Base-by-base conservation (phyloP, 2,329 filamentous ascomycete species). In the Aspergillus ustus region DNA sequence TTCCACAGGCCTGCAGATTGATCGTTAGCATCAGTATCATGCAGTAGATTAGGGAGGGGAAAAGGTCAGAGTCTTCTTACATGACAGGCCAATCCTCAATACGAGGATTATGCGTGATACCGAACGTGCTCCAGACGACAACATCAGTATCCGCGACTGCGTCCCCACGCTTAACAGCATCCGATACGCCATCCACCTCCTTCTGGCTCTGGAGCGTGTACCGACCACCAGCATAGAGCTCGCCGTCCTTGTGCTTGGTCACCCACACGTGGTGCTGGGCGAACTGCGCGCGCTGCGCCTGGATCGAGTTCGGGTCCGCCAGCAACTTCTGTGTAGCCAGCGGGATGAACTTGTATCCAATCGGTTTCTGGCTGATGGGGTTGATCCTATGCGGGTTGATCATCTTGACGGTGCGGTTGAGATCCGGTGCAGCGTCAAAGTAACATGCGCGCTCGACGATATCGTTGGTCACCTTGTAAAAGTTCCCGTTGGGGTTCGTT, bases 241-340 rank as follows among this genome's bases (percentile, higher is more conserved):
- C 84, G 2, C 74, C 76, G 28, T 86, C 84, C 3, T 73, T 75
- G 67, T 85, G 81, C 40, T 79, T 78, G 0, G 83, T 85, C 4
- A 85, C 80, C 76, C 84, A 86, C 51, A 85, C 77, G 28, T 84
- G 81, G 64, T 85, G 83, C 60, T 84, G 82, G 1, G 81, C 82
- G 68, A 85, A 86, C 66, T 85, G 83, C 3, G 83, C 83, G 4
- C 84, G 78, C 61, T 78, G 78, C 46, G 77, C 76, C 63, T 86
- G 82, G 69, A 80, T 82, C n/a, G 80, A 83, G 7, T 80, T 76
- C 4, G 81, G 73, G 63, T 86, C 81, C 0, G 86, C 84, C 13
- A 88, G 75, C 28, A 88, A 78, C 48, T 82, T 80, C 69, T 88
- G 85, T 65, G 85, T 88, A 1, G 84, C 81, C 7, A 84, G 79